A percentile compares a stretch with the other conserved stretches of the same genome.
phyloP scores from a whole-genome alignment of 306 rosid species.

The Alnus glutinosa region DNA sequence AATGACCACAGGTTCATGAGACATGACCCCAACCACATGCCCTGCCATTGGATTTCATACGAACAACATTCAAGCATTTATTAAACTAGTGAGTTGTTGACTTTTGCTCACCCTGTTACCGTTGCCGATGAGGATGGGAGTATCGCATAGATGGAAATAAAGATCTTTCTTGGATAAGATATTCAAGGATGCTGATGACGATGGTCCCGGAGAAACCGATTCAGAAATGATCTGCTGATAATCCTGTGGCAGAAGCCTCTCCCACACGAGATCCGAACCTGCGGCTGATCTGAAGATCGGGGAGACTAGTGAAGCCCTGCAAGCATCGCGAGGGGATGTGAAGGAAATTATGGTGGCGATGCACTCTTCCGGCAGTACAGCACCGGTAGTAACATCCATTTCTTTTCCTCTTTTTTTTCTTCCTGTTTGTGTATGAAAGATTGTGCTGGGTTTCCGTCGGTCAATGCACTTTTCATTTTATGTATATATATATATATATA shows the following conservation, averaged over 20 bases:
- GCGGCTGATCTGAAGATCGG: neutral
- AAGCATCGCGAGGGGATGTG: conserved; percentile 23
- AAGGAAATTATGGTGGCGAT: conserved; percentile 6
- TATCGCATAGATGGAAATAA: neutral
- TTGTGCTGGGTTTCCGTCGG: too few species aligned
- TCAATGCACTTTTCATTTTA: too few species aligned
- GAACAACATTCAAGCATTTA: too few species aligned
- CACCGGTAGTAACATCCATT: neutral
- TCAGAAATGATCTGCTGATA: neutral
- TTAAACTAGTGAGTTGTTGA: neutral
- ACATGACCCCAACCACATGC: neutral
- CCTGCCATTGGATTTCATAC: neutral
- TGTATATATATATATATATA: too few species aligned
- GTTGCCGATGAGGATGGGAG: neutral
- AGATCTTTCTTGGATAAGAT: neutral
- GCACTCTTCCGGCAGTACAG: conserved; percentile 9
- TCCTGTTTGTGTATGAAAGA: neutral
- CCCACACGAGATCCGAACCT: conserved; percentile 12
- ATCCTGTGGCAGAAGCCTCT: neutral
- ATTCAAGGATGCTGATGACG: neutral
- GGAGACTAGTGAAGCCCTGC: conserved; percentile 1
- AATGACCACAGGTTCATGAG: neutral
- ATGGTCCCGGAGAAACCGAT: neutral
- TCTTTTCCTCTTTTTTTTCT: too few species aligned
- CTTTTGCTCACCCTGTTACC: neutral